Base-by-base conservation (phyloP, 1,284 basidiomycete species). In the Cryptococcus deneoformans region DNA sequence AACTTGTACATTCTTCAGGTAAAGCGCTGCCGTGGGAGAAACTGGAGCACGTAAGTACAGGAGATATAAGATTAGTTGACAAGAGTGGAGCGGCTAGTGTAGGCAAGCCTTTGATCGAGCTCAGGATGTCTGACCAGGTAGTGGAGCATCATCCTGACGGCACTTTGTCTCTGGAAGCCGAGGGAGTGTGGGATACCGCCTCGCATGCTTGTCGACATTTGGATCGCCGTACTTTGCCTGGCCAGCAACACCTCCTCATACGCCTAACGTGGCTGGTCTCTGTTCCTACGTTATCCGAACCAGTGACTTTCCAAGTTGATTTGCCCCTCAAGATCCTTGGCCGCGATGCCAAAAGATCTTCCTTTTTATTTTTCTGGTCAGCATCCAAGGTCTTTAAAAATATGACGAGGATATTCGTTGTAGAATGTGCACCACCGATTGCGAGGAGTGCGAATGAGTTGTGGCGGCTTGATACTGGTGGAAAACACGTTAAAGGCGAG, bases 391-490 rank as follows among this genome's bases (percentile, higher is more conserved):
- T 86, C 38, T 92, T 55, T 52, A 52, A 60, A 16, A 64, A 63
- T 2, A 16, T 62, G 43, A 65, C 86, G 67, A 86, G 85, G 12
- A 83, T 95, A 43, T 97, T 94, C 79, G 84, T 80, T 36, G 83
- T 98, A 42, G 84, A 85, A 49, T 81, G 98, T 34, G 85, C 85
- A 3, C 93, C 95, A 10, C 89, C 90, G 3, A 78, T 92, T 61
- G 94, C 90, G 7, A 87, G 91, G 45, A 92, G 88, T 2, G 85
- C 91, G 1, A 85, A 86, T 71, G 94, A 98, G 60, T 82, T 98
- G 10, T 98, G 95, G 94, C 82, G 93, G 50, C 81, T 98, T 52
- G 92, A 98, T 78, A 98, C 95, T 1, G 87, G 89, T 14, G 88
- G 90, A 73, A 94, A 92, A 75, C 95, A 94, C 72, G 92, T 99